Evolutionary conservation across 2,329 filamentous ascomycete species (phyloP), one percentile per base, ranked within the genome.

Genomic region (Nemania sp.): DNA sequence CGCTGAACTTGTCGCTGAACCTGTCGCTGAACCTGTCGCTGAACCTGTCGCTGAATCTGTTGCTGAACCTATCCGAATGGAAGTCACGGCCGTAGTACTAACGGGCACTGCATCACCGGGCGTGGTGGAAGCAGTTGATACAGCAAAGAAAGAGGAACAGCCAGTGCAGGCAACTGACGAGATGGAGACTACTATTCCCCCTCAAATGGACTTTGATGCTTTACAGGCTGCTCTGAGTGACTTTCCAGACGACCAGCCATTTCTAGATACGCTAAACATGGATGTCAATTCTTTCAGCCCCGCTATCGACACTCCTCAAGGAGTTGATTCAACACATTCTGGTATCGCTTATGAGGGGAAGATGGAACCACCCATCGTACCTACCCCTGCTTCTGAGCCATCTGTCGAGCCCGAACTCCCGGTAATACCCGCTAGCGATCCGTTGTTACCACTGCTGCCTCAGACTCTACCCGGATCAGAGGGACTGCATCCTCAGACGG

Each of bases 391-490:
- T n/a, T 61, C 58, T 8, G 57, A 61, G 39, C 47, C 56, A 28
- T 58, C 56, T 30, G 33, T 53, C 12, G 69, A 72, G 46, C 64
- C 64, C 1, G 68, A 70, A 33, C 66, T 75, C 6, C 64, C 68
- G 4, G 55, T 48, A 22, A 63, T 77, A 14, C 74, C 78, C 6
- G 77, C 77, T 6, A 81, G 79, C 52, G 79, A 82, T 49, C 75
- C 78, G 2, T 64, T 74, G 24, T 64, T 66, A 26, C 64, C 63
- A 6, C 63, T 62, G 5, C 50, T 70, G 24, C 66, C 68, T 14
- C 57, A 73, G 1, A 68, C 67, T 46, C 61, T 62, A 30, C 52
- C 67, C 41, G 65, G 73, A 54, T 70, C 76, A 1, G 74, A 77
- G 53, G 69, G 72, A 9, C 62, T 70, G 0, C 73, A 73, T 45